Evolutionary conservation across 768 basidiomycete species (phyloP).

Genomic region (Cystofilobasidium ferigula): DNA sequence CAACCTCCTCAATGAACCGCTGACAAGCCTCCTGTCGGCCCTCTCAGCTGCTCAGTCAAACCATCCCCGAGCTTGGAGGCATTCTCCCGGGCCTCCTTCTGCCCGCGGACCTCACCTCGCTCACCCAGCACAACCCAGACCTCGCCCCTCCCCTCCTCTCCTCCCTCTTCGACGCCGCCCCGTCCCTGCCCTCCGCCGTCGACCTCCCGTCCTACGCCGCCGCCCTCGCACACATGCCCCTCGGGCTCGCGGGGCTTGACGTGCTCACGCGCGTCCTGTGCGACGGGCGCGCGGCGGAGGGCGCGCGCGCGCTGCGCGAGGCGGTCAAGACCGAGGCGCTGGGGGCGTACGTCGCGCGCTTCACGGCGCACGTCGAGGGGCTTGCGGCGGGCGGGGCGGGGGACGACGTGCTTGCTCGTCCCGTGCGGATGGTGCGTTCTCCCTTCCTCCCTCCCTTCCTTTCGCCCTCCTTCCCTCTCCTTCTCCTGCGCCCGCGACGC

Average conservation of each 20-base stretch:
- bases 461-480: neutral
- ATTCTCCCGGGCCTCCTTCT: constrained; percentile 8
- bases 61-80: neutral
- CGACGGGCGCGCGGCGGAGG: neutral
- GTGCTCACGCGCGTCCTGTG: constrained; percentile 8
- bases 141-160: neutral
- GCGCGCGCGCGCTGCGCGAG: neutral
- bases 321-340: constrained; percentile 3
- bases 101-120: neutral
- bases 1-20: no score
- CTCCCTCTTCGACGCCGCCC: neutral
- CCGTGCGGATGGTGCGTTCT: neutral
- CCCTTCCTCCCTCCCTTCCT: neutral
- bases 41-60: neutral
- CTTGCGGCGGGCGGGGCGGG: neutral
- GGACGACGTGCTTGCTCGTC: neutral
- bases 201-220: neutral
- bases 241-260: constrained; percentile 7
- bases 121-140: constrained; percentile 5
- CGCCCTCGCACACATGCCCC: neutral
- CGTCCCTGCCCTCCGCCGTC: neutral
- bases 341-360: neutral
- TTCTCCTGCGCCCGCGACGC: no score
- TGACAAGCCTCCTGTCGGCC: neutral
- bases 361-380: constrained; percentile 4